Conservation (phyloP, 2,329 filamentous ascomycete species). For the Xylaria sp. region DNA sequence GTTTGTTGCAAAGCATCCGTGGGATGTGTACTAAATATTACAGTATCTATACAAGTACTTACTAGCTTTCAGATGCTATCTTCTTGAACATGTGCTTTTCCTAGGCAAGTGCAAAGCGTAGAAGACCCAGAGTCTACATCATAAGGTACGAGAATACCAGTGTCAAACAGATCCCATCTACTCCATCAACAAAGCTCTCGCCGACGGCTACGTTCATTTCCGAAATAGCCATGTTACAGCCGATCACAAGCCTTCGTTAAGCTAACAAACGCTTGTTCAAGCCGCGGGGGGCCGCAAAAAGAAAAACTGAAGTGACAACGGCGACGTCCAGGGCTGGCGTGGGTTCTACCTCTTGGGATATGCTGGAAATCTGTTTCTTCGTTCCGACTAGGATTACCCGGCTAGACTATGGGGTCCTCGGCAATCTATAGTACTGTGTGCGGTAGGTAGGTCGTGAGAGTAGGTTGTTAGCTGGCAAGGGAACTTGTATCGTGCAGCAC, state of each 20-base stretch:
- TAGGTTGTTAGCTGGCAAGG: neutral
- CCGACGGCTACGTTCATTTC: conserved; percentile 7
- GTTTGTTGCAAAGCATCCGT: neutral
- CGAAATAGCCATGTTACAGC: conserved; percentile 25
- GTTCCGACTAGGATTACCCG: conserved; percentile 18
- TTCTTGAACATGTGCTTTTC: neutral
- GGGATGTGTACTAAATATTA: neutral
- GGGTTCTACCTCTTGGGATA: conserved; percentile 5
- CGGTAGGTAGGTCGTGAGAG: neutral
- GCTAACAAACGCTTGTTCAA: conserved; percentile 8
- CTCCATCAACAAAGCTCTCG: neutral
- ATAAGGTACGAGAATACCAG: neutral
- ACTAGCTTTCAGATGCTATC: too few species aligned
- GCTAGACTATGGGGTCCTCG: neutral
- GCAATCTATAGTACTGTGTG: conserved; percentile 1
- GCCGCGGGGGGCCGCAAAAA: conserved; percentile 25
- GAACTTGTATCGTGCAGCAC: conserved; percentile 2
- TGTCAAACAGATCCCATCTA: neutral
- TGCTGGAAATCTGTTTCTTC: neutral
- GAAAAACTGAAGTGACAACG: conserved; percentile 21
- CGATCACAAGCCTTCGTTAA: conserved; percentile 23
- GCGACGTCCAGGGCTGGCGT: neutral
- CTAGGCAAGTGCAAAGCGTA: neutral
- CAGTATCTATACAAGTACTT: neutral
- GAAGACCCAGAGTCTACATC: neutral